These are phyloP conservation scores for Yamadazyma dushanensis DNA, from an alignment of 1,139 yeast species.

Conservation along the genomic window DNA sequence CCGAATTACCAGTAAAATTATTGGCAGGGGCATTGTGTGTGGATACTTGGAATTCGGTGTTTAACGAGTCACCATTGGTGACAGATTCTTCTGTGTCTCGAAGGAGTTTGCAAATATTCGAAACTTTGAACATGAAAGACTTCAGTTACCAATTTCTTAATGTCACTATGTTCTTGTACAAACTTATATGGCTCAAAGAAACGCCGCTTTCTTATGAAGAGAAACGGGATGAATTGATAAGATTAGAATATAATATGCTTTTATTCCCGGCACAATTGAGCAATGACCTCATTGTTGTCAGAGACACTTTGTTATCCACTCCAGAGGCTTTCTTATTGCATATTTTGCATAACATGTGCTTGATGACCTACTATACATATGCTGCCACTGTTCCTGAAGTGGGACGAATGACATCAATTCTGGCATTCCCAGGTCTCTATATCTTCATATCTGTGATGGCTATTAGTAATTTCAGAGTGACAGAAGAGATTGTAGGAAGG, in stretches of 20 bases:
- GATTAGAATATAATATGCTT: conserved; percentile 24
- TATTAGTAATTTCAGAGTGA: conserved; percentile 21
- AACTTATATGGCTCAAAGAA: conserved; percentile 19
- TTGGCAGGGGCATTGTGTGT: conserved; percentile 20
- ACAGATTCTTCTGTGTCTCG: conserved; percentile 13
- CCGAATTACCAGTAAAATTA: conserved; percentile 13
- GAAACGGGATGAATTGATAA: conserved; percentile 15
- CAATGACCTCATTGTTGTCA: conserved; percentile 20
- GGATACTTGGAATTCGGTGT: conserved; percentile 21
- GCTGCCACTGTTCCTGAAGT: conserved; percentile 15
- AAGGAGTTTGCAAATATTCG: conserved; percentile 12
- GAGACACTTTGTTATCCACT: conserved; percentile 21
- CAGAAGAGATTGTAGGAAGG: conserved; percentile 16
- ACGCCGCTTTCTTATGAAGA: conserved; percentile 11
- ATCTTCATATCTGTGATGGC: conserved; percentile 25
- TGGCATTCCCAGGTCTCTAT: conserved; percentile 25
- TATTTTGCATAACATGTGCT: conserved; percentile 21
- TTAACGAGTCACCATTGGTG: conserved; percentile 14
- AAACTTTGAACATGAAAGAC: conserved; percentile 14
- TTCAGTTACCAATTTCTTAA: conserved; percentile 20
- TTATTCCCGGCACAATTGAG: conserved; percentile 26
- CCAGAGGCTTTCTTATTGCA: conserved; percentile 24
- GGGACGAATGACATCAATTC: conserved; percentile 19
- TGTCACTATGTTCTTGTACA: conserved; percentile 18
- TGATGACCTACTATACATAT: conserved; percentile 19